These are phyloP conservation scores for Hypomyces perniciosus DNA, from an alignment of 2,329 filamentous ascomycete species.

Conservation along the genomic window DNA sequence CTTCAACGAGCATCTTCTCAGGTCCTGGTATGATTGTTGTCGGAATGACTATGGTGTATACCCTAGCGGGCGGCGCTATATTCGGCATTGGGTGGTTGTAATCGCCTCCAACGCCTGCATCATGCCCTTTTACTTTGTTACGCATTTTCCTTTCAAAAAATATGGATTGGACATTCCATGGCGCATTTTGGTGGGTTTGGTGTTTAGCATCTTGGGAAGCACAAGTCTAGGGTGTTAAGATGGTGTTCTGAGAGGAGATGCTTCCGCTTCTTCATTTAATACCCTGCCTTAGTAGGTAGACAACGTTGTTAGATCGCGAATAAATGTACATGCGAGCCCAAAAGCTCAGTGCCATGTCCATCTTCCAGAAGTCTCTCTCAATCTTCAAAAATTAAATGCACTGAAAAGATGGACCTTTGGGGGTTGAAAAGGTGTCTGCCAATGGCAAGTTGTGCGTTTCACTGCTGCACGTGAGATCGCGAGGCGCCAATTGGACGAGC, in stretches of 20 bases:
- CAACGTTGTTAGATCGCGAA: not conserved
- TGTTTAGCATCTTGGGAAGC: not conserved
- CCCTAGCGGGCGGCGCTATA: slow-evolving; percentile 14
- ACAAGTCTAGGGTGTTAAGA: not conserved
- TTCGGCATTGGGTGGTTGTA: slow-evolving; percentile 11
- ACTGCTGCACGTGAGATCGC: slow-evolving; percentile 17
- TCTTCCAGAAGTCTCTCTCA: no score
- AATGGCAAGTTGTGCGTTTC: not conserved
- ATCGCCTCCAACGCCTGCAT: not conserved
- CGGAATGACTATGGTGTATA: slow-evolving; percentile 17
- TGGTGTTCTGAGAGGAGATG: not conserved
- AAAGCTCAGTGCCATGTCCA: no score
- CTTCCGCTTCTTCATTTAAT: no score
- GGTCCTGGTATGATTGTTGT: slow-evolving; percentile 15
- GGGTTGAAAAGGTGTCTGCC: not conserved
- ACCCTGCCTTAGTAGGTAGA: not conserved
- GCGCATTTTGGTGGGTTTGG: not conserved
- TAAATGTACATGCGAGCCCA: not conserved
- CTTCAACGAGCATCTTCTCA: slow-evolving; percentile 9
- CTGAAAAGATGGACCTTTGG: not conserved
- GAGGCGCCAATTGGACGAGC: slow-evolving; percentile 14
- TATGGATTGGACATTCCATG: not conserved
- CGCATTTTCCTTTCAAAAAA: no score
- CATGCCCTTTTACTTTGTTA: no score
- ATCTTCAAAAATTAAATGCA: no score